Conservation (phyloP, 148 eudicot genomes). For the Silene latifolia region DNA sequence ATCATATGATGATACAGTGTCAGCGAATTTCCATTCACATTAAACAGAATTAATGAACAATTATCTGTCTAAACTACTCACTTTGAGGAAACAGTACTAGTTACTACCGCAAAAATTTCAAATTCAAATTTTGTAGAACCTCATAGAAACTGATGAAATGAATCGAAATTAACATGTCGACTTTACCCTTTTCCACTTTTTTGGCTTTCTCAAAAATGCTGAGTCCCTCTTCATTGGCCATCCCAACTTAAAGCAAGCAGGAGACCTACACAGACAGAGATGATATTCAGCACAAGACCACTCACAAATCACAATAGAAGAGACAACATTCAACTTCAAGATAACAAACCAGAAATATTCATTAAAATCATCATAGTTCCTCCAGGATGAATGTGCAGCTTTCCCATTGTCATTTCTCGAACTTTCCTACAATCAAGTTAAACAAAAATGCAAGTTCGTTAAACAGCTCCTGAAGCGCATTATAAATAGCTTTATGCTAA, state of each 20-base stretch:
- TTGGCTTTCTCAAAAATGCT: constrained; percentile 55
- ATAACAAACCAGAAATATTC: constrained; percentile 89
- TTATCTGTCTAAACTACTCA: neutral
- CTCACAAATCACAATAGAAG: neutral
- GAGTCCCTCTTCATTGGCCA: constrained; percentile 82
- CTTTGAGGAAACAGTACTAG: neutral
- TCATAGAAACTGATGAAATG: neutral
- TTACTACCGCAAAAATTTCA: neutral
- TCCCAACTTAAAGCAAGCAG: constrained; percentile 63
- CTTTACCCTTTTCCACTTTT: constrained; percentile 75
- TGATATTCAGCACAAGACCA: neutral
- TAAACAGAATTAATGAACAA: neutral
- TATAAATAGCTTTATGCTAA: neutral
- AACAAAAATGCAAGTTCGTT: neutral
- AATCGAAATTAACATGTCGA: constrained; percentile 30
- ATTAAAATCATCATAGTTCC: constrained; percentile 97
- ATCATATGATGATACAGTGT: neutral
- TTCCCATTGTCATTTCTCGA: constrained; percentile 61
- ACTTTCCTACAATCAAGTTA: constrained; percentile 54
- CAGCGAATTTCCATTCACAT: neutral
- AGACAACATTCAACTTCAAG: neutral
- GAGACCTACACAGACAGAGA: constrained; percentile 59
- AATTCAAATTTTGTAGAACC: constrained; percentile 12
- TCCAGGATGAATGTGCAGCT: constrained; percentile 88
- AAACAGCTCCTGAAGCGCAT: neutral